Conservation (phyloP, 371 early-diverging fungal genomes). For the Dipsacomyces acuminosporus region DNA sequence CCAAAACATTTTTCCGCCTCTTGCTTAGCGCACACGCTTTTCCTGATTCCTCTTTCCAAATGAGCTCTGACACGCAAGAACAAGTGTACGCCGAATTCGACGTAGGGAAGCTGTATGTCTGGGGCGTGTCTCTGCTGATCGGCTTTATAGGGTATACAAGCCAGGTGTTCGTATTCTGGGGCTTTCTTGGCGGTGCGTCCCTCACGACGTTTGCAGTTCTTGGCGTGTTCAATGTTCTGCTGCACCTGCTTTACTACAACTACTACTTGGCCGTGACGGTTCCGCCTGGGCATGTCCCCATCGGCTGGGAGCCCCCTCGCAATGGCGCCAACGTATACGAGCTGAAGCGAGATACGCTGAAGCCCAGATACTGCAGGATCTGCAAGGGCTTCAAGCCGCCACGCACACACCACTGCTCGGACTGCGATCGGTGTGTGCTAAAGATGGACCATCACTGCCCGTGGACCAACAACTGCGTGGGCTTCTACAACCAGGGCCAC, state of each 20-base stretch:
- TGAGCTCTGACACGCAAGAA: slow-evolving; percentile 6
- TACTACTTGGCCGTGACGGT: slow-evolving; percentile 74
- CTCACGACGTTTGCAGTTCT: slow-evolving; percentile 48
- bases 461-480: slow-evolving; percentile 97
- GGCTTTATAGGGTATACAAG: slow-evolving; percentile 51
- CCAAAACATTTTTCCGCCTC: too few species aligned
- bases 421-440: slow-evolving; percentile 74
- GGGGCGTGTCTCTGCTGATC: slow-evolving; percentile 53
- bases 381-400: slow-evolving; percentile 78
- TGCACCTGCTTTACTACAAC: slow-evolving; percentile 66
- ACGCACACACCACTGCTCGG: slow-evolving; percentile 76
- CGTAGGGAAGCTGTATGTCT: slow-evolving; percentile 48
- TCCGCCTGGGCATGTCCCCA: slow-evolving; percentile 77
- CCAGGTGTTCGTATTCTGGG: slow-evolving; percentile 56
- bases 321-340: slow-evolving; percentile 54
- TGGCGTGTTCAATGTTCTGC: slow-evolving; percentile 61
- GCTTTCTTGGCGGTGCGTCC: slow-evolving; percentile 50
- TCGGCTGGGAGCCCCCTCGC: slow-evolving; percentile 53
- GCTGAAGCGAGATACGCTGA: slow-evolving; percentile 64
- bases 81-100: slow-evolving; percentile 38
- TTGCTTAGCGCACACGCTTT: too few species aligned
- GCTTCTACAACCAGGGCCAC: slow-evolving; percentile 79
- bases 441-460: slow-evolving; percentile 97
- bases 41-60: too few species aligned
- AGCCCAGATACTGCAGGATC: slow-evolving; percentile 70